A percentile compares a stretch with the other conserved stretches of the same genome.
Evolutionary conservation across 192 early-diverging fungal species (phyloP).

Genomic region (Coemansia sp.): DNA sequence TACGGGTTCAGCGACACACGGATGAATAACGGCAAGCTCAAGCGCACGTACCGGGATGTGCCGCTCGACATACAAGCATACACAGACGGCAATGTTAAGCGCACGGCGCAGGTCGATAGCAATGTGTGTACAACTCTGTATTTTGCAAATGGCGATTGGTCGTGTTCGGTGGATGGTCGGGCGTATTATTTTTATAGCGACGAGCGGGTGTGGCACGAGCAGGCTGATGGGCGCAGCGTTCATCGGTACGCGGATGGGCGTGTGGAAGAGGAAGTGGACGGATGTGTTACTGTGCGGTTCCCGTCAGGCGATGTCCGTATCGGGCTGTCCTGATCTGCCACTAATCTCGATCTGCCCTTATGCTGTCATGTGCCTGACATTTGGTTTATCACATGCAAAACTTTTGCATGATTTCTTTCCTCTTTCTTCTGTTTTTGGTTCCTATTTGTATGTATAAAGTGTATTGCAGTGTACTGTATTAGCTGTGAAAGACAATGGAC

Average conservation of each 20-base stretch:
- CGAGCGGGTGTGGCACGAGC: slow-evolving; percentile 46
- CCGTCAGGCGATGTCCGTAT: slow-evolving; percentile 16
- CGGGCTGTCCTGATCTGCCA: background rate
- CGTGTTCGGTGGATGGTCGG: slow-evolving; percentile 12
- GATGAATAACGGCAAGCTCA: slow-evolving; percentile 30
- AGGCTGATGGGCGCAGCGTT: slow-evolving; percentile 5
- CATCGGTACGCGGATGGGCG: slow-evolving; percentile 32
- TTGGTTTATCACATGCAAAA: background rate
- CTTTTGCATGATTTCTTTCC: background rate
- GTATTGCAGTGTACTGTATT: background rate
- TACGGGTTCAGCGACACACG: slow-evolving; percentile 30
- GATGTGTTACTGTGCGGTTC: slow-evolving; percentile 3
- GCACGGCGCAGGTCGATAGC: background rate
- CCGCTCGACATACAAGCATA: slow-evolving; percentile 35
- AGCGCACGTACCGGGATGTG: slow-evolving; percentile 25
- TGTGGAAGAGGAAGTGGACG: slow-evolving; percentile 10
- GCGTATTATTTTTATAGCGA: slow-evolving; percentile 37
- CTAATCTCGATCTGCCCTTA: background rate
- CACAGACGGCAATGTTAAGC: slow-evolving; percentile 47
- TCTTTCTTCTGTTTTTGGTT: background rate
- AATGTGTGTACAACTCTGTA: slow-evolving; percentile 21
- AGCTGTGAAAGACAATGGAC: background rate
- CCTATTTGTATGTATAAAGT: background rate
- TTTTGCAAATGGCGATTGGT: slow-evolving; percentile 50
- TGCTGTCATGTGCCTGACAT: background rate